Base-by-base conservation (phyloP, 306 rosid species). In the Ormosia emarginata region DNA sequence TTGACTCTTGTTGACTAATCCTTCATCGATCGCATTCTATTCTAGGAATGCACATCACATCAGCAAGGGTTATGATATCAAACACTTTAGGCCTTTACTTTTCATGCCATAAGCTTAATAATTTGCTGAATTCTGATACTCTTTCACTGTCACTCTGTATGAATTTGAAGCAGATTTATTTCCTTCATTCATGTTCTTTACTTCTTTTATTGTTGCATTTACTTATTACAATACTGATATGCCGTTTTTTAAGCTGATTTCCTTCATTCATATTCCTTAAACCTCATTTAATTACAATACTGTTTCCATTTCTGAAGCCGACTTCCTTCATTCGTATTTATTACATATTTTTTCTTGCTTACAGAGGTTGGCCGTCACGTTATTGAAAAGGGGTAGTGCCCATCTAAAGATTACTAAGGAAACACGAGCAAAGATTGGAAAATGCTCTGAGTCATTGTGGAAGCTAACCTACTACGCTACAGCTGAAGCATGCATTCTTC, bases 381-480 rank as follows among this genome's bases (percentile, higher is more conserved):
- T 93, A 83, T 82, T 80, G 87, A 78, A 83, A 71, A 90, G 69
- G 76, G 93, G 94, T 59, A 58, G 62, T 80, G 79, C 82, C 75
- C 89, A 91, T 15, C 74, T 83, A 57, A 94, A 88, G 88, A 80
- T 92, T 84, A 89, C 88, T 67, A 86, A 84, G 79, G 90, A 88
- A 86, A 90, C 86, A 67, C 86, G 15, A 71, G 85, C 85, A 85
- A 96, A 93, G 92, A 69, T 93, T 70, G 89, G 63, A 75, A 96
- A 96, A 87, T 93, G 97, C 87, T 84, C 97, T 0, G 99, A 96
- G 87, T 96, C 99, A 52, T 67, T 96, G 94, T 96, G 99, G 99
- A 93, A 96, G 91, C 83, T 96, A 52, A 71, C 90, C 11, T 96
- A 92, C 86, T 96, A 91, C 84, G 94, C 92, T 5, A 36, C 94